These are phyloP conservation scores for Auriscalpium vulgare DNA, from an alignment of 768 basidiomycete genomes.

Conservation along the genomic window DNA sequence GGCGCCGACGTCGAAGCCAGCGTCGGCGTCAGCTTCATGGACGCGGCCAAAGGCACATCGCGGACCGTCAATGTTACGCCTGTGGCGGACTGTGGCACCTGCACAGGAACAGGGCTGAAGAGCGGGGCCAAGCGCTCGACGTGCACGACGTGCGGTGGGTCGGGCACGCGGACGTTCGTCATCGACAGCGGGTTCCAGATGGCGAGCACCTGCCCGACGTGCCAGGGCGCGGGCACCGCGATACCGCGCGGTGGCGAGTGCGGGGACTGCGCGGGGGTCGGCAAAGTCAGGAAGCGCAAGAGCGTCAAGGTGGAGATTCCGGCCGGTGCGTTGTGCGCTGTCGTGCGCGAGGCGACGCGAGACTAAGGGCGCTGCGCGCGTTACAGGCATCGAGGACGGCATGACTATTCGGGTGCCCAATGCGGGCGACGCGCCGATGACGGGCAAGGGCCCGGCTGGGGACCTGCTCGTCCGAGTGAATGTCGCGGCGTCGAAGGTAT, in stretches of 20 bases:
- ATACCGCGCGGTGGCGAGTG: slow-evolving; percentile 78
- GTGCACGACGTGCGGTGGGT: slow-evolving; percentile 77
- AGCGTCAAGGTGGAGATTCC: slow-evolving; percentile 78
- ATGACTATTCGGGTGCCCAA: slow-evolving; percentile 81
- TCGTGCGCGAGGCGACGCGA: neutral
- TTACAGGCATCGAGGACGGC: slow-evolving; percentile 84
- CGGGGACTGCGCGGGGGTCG: slow-evolving; percentile 74
- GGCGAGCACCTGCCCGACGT: slow-evolving; percentile 82
- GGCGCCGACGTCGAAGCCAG: slow-evolving; percentile 81
- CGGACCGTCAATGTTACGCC: slow-evolving; percentile 73
- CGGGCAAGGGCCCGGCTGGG: slow-evolving; percentile 70
- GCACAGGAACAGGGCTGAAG: slow-evolving; percentile 82
- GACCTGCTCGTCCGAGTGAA: slow-evolving; percentile 84
- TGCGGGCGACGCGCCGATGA: slow-evolving; percentile 77
- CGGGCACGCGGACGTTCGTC: slow-evolving; percentile 83
- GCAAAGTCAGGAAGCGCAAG: slow-evolving; percentile 77
- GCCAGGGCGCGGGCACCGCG: slow-evolving; percentile 72
- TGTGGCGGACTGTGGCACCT: slow-evolving; percentile 76
- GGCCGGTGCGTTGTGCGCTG: slow-evolving; percentile 48
- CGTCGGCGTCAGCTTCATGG: slow-evolving; percentile 77
- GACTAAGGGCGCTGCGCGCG: slow-evolving; percentile 6
- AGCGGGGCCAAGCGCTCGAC: slow-evolving; percentile 73
- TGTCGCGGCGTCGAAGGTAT: slow-evolving; percentile 76
- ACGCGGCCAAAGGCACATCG: slow-evolving; percentile 86
- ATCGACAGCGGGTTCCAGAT: slow-evolving; percentile 95